Conservation (phyloP, 768 basidiomycete genomes). For the Collybia nuda region DNA sequence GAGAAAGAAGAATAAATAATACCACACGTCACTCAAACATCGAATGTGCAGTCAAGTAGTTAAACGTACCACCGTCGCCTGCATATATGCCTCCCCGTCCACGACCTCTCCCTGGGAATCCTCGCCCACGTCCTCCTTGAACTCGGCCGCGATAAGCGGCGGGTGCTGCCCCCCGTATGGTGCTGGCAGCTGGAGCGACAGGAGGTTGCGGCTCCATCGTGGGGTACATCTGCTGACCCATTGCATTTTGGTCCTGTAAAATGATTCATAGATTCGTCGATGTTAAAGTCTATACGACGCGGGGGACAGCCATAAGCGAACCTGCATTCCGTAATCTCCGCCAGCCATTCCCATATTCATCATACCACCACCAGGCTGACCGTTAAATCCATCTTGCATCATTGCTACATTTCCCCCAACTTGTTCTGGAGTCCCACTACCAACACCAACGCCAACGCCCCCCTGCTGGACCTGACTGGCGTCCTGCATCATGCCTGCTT, state of each 20-base stretch:
- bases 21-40: slow-evolving; percentile 12
- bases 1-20: neutral
- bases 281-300: neutral
- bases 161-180: slow-evolving; percentile 34
- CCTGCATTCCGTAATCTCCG: slow-evolving; percentile 72
- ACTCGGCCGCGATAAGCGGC: slow-evolving; percentile 27
- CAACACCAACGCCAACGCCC: slow-evolving; percentile 35
- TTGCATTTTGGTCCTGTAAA: slow-evolving; percentile 54
- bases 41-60: slow-evolving; percentile 8
- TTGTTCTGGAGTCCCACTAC: slow-evolving; percentile 41
- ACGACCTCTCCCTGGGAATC: slow-evolving; percentile 39
- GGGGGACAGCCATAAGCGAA: slow-evolving; percentile 27
- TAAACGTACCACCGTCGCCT: slow-evolving; percentile 34
- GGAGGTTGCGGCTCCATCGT: slow-evolving; percentile 54
- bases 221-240: slow-evolving; percentile 71
- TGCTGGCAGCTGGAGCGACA: slow-evolving; percentile 46
- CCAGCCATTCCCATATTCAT: slow-evolving; percentile 72
- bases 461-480: slow-evolving; percentile 34
- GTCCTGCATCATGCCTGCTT: slow-evolving; percentile 40
- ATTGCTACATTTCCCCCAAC: slow-evolving; percentile 37
- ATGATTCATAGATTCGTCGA: slow-evolving; percentile 5
- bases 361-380: slow-evolving; percentile 48
- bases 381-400: slow-evolving; percentile 48
- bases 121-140: slow-evolving; percentile 42
- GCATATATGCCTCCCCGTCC: slow-evolving; percentile 40